Conservation (phyloP, 2,329 filamentous ascomycete genomes). For the Phialocephala sp. region DNA sequence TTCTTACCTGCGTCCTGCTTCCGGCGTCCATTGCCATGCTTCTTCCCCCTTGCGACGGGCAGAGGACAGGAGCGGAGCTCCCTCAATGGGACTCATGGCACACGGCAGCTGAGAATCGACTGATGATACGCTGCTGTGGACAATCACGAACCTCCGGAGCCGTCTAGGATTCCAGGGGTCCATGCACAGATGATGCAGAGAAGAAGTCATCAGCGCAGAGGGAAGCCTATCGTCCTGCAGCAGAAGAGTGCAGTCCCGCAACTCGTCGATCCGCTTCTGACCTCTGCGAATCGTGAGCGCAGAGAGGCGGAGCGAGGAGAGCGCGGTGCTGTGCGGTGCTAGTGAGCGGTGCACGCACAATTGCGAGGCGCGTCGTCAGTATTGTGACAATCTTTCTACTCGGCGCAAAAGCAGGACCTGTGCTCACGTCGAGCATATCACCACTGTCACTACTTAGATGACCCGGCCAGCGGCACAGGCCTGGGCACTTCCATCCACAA, state of each 20-base stretch:
- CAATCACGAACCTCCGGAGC: neutral
- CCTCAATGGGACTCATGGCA: neutral
- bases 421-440: neutral
- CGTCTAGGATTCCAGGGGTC: neutral
- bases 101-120: constrained; percentile 3
- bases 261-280: neutral
- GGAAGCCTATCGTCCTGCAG: constrained; percentile 11
- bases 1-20: neutral
- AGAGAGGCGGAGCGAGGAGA: neutral
- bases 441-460: neutral
- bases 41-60: neutral
- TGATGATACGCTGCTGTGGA: neutral
- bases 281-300: neutral
- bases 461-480: neutral
- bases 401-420: constrained; percentile 2
- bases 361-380: constrained; percentile 9
- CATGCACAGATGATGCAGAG: constrained; percentile 26
- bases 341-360: neutral
- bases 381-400: neutral
- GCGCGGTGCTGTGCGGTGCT: neutral
- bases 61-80: neutral
- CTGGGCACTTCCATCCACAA: neutral
- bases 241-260: neutral
- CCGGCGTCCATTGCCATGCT: neutral
- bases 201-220: constrained; percentile 18